Conservation (phyloP, 83 land plant species). For the Picea abies region DNA sequence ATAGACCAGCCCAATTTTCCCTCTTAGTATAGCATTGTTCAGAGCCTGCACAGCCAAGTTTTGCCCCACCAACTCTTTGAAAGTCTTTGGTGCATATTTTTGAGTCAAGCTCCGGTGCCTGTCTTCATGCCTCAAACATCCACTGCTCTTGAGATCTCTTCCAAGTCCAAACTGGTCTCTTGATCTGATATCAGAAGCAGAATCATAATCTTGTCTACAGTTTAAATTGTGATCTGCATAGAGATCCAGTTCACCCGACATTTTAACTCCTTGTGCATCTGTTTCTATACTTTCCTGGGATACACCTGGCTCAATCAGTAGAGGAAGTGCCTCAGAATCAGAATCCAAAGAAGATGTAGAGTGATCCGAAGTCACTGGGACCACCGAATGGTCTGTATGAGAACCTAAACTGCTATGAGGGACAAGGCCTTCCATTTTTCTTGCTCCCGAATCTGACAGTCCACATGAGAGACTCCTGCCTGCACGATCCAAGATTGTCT, state of each 20-base stretch:
- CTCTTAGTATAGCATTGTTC: slow-evolving; percentile 61
- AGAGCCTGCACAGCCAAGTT: slow-evolving; percentile 79
- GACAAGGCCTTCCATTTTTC: slow-evolving; percentile 29
- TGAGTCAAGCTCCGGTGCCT: slow-evolving; percentile 63
- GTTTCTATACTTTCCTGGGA: slow-evolving; percentile 52
- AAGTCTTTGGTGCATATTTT: slow-evolving; percentile 77
- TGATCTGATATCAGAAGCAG: slow-evolving; percentile 56
- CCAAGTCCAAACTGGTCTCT: slow-evolving; percentile 20
- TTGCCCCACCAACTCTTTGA: slow-evolving; percentile 81
- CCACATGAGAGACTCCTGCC: slow-evolving; percentile 88
- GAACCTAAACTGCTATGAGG: slow-evolving; percentile 7
- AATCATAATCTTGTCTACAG: slow-evolving; percentile 36
- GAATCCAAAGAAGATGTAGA: slow-evolving; percentile 50
- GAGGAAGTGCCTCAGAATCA: slow-evolving; percentile 70
- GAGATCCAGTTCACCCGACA: slow-evolving; percentile 61
- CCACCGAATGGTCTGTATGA: slow-evolving; percentile 15
- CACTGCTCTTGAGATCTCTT: slow-evolving; percentile 9
- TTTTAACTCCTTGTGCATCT: slow-evolving; percentile 38
- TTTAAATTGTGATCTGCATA: slow-evolving; percentile 33
- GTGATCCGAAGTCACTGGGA: slow-evolving; percentile 36
- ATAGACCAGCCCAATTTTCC: slow-evolving; percentile 67
- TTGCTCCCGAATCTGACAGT: slow-evolving; percentile 53
- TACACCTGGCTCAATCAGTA: slow-evolving; percentile 60
- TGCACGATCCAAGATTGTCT: slow-evolving; percentile 67
- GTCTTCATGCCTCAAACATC: slow-evolving; percentile 6